Base-by-base conservation (phyloP, 306 rosid species). In the Glycine tomentella region DNA sequence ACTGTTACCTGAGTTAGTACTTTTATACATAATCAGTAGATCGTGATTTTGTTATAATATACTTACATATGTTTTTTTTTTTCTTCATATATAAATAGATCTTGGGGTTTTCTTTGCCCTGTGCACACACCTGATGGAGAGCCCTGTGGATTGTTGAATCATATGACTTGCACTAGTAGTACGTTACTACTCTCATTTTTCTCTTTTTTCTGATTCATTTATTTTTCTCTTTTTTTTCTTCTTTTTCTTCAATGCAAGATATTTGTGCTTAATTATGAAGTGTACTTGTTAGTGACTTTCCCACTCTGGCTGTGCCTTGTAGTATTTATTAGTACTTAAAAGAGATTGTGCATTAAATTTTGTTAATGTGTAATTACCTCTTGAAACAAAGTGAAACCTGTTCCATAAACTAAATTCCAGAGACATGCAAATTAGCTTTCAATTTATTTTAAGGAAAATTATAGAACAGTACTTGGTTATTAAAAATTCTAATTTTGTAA, bases 61-160 rank as follows among this genome's bases (percentile, higher is more conserved):
- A 46, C 62, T 6, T 62, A 7, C 33, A 0, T 6, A 61, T 36
- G 61, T 72, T 80, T 48, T 64, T 79, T 8, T 49, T 63, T n/a
- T n/a, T n/a, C n/a, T n/a, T n/a, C n/a, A 25, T 20, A 40, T 69
- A 63, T 67, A 49, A 83, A 62, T 73, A 95, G 99, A 83, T 93
- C 99, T 77, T 95, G 99, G 99, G 99, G 98, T 69, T 95, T 95
- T 87, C 91, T 95, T 79, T 95, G 99, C 85, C 99, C 98, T 34
- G 99, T 95, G 69, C 98, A 95, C 84, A 95, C 99, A 45, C 99
- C 99, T 85, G 99, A 95, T 88, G 99, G 99, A 78, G 99, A 88
- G 67, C 99, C 99, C 52, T 95, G 99, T 88, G 99, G 99, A 83
- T 90, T 95, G 86, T 84, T 95, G 88, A 95, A 95, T 79, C 99